Evolutionary conservation across 2,329 filamentous ascomycete genomes (phyloP).

Genomic region (Thelonectria blattea): DNA sequence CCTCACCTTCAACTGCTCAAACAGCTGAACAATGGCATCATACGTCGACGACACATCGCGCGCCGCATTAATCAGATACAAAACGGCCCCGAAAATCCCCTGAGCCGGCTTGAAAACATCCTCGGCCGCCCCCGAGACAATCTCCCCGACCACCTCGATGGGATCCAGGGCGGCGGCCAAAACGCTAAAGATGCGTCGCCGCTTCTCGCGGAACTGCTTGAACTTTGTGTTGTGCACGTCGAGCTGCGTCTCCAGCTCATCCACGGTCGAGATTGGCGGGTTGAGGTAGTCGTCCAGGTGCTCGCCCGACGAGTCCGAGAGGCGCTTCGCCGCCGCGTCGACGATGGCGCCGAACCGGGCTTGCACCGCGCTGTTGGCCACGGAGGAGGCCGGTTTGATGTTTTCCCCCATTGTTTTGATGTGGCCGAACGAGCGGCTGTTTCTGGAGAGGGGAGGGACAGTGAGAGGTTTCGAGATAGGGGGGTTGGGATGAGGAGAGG

Average conservation of each 20-base stretch:
- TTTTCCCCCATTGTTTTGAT: background rate
- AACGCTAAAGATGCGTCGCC: slow-evolving; percentile 43
- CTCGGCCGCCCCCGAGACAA: slow-evolving; percentile 44
- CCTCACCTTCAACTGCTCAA: slow-evolving; percentile 49
- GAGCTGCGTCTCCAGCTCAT: slow-evolving; percentile 42
- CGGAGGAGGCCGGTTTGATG: slow-evolving; percentile 1
- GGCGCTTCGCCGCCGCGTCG: slow-evolving; percentile 43
- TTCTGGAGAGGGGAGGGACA: background rate
- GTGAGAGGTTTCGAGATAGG: background rate
- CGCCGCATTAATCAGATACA: slow-evolving; percentile 51
- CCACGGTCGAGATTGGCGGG: slow-evolving; percentile 42
- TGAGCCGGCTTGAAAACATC: slow-evolving; percentile 50
- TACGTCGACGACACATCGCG: slow-evolving; percentile 52
- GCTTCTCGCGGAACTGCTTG: slow-evolving; percentile 44
- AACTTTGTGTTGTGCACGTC: slow-evolving; percentile 46
- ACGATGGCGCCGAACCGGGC: slow-evolving; percentile 42
- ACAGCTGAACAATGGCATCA: slow-evolving; percentile 52
- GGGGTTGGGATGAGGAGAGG: background rate
- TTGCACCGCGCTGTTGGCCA: background rate
- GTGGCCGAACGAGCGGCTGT: background rate
- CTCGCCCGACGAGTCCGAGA: slow-evolving; percentile 39
- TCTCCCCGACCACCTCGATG: slow-evolving; percentile 48
- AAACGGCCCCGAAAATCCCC: slow-evolving; percentile 50
- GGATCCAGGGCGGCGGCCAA: slow-evolving; percentile 43
- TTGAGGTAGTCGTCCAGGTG: slow-evolving; percentile 41